Percentiles rank a stretch among this genome's conserved stretches.
phyloP scores from a whole-genome alignment of 495 filamentous ascomycete species.

The Parachaetomium inaequale region DNA sequence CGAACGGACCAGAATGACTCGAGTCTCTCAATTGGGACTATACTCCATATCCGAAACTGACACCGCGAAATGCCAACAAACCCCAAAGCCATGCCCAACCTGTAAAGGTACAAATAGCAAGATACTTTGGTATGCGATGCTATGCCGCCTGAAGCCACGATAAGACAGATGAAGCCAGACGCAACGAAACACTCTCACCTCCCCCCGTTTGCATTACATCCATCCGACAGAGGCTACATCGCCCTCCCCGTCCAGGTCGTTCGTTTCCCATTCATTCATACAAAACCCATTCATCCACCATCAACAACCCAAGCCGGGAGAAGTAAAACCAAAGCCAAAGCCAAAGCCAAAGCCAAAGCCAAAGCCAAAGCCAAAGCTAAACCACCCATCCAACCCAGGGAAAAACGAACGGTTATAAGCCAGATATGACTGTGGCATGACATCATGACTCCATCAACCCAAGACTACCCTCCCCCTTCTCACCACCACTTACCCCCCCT shows the following conservation, averaged over 20 bases:
- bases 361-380: too few species aligned
- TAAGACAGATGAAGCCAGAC: neutral
- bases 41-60: neutral
- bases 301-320: too few species aligned
- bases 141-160: slow-evolving; percentile 1
- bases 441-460: slow-evolving; percentile 1
- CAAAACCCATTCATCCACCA: neutral
- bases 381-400: neutral
- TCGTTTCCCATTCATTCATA: neutral
- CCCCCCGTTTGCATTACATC: slow-evolving; percentile 9
- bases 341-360: too few species aligned
- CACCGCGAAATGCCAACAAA: neutral
- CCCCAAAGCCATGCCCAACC: neutral
- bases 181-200: neutral
- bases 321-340: too few species aligned
- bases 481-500: neutral
- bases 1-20: neutral
- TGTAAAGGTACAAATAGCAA: neutral
- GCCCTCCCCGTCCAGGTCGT: neutral
- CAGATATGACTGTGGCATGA: slow-evolving; percentile 2
- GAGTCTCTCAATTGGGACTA: neutral
- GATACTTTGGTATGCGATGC: slow-evolving; percentile 9
- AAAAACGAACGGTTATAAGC: neutral
- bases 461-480: neutral
- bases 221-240: neutral